Evolutionary conservation across 1,284 basidiomycete species (phyloP).

Genomic region (Rhodotorula sp.): DNA sequence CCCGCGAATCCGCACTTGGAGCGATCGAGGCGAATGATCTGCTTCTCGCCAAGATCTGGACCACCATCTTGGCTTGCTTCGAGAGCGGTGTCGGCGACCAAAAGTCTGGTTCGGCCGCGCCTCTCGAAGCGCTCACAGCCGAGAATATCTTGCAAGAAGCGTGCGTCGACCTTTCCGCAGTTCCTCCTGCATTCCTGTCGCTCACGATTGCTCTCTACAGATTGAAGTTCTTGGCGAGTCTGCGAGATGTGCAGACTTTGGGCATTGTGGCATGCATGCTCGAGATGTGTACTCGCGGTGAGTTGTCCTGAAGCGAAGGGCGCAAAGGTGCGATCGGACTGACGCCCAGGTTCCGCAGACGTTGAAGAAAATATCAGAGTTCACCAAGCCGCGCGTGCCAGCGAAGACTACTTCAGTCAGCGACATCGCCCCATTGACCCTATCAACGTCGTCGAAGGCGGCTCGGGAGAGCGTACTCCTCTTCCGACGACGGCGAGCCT

Average conservation of each 20-base stretch:
- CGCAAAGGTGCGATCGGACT: background rate
- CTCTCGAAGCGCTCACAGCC: slow-evolving; percentile 35
- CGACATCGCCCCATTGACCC: slow-evolving; percentile 14
- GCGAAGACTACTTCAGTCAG: slow-evolving; percentile 39
- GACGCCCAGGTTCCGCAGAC: background rate
- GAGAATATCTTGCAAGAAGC: slow-evolving; percentile 47
- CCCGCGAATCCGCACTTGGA: slow-evolving; percentile 62
- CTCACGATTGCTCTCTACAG: slow-evolving; percentile 46
- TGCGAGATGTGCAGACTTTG: slow-evolving; percentile 76
- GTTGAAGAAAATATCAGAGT: slow-evolving; percentile 12
- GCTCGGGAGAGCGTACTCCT: slow-evolving; percentile 28
- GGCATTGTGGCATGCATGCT: slow-evolving; percentile 72
- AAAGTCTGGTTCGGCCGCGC: slow-evolving; percentile 12
- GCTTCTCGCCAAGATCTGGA: slow-evolving; percentile 56
- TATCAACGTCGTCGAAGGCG: background rate
- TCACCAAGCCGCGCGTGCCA: background rate
- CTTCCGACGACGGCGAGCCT: slow-evolving; percentile 17
- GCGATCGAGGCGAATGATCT: slow-evolving; percentile 56
- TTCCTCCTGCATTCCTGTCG: slow-evolving; percentile 5
- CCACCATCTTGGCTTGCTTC: slow-evolving; percentile 59
- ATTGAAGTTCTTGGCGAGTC: slow-evolving; percentile 49
- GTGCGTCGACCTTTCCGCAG: background rate
- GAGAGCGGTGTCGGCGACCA: slow-evolving; percentile 31
- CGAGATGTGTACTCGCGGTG: slow-evolving; percentile 34
- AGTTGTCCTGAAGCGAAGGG: background rate